Evolutionary conservation across 306 rosid species (phyloP), one percentile per base, ranked within the genome.

Genomic region (Trifolium pratense): DNA sequence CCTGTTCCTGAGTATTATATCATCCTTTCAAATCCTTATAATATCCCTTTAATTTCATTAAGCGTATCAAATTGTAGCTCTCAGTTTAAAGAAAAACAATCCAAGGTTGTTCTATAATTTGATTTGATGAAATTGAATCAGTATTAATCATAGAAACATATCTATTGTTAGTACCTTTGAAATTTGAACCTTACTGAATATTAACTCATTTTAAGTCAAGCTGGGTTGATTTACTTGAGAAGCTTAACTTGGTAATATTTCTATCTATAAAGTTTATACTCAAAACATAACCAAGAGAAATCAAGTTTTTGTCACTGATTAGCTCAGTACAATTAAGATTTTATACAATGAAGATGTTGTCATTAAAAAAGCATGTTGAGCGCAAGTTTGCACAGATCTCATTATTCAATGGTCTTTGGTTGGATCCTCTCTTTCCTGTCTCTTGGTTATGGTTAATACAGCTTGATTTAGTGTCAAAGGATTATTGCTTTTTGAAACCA

Each of bases 401-500:
- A 5, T 25, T 57, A 13, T 23, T 43, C 49, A 43, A 13, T 5
- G 4, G 1, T 43, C n/a, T n/a, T 43, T 43, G 49, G 49, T 43
- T 43, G 49, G 49, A 43, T 43, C 49, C 5, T 37, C 42, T 37
- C 42, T 37, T 21, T 21, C 25, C 25, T 21, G 25, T 21, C 25
- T 21, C 42, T 37, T 37, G 42, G 42, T 37, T 37, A 37, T 37
- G 42, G 42, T 37, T 6, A 37, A 37, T 37, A 37, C 42, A 37
- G 42, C 42, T 37, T 37, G 12, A 2, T 37, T 37, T 37, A 37
- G 42, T 37, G 11, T 37, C 42, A 37, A 37, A 37, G 42, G 42
- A 37, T 37, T 37, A 37, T 11, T 37, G 73, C 66, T 63, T 49
- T 45, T 25, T 31, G 71, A 51, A 63, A 51, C 51, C 20, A 29